phyloP scores from a whole-genome alignment of 768 basidiomycete species.

The Russula dissimulans region DNA sequence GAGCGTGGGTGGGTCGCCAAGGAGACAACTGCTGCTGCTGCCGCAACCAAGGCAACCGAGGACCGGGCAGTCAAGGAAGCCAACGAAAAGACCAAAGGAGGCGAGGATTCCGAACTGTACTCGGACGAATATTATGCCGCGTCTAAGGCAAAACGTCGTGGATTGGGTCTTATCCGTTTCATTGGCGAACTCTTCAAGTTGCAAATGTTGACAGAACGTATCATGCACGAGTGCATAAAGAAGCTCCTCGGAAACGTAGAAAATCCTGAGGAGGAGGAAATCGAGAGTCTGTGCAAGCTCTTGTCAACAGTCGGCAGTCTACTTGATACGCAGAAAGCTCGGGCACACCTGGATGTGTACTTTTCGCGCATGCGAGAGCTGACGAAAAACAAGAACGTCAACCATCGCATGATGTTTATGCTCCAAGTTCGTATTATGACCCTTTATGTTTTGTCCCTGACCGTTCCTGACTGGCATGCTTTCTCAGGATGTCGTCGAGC shows the following conservation, averaged over 20 bases:
- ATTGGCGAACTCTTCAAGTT: slow-evolving; percentile 98
- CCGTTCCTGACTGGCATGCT: slow-evolving; percentile 6
- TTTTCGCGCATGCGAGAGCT: slow-evolving; percentile 86
- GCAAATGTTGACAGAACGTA: slow-evolving; percentile 95
- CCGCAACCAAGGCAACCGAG: slow-evolving; percentile 74
- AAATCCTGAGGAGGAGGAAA: slow-evolving; percentile 95
- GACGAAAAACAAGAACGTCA: slow-evolving; percentile 61
- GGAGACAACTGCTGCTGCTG: slow-evolving; percentile 79
- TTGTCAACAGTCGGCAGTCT: slow-evolving; percentile 78
- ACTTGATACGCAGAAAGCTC: slow-evolving; percentile 75
- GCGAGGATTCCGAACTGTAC: slow-evolving; percentile 66
- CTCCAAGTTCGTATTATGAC: slow-evolving; percentile 55
- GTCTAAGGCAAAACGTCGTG: slow-evolving; percentile 94
- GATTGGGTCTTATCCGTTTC: slow-evolving; percentile 94
- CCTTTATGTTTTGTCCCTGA: background rate
- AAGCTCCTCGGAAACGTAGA: slow-evolving; percentile 89
- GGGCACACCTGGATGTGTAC: slow-evolving; percentile 85
- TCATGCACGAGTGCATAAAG: slow-evolving; percentile 98
- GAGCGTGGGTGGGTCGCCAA: slow-evolving; percentile 91
- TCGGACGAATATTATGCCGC: slow-evolving; percentile 95
- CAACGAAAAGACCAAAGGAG: slow-evolving; percentile 27
- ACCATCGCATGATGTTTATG: slow-evolving; percentile 92
- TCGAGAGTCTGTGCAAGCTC: slow-evolving; percentile 92
- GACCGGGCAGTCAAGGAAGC: slow-evolving; percentile 59
- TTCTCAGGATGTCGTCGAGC: slow-evolving; percentile 78